phyloP scores from a whole-genome alignment of 805 yeast species.

The Kuraishia ogatae region DNA sequence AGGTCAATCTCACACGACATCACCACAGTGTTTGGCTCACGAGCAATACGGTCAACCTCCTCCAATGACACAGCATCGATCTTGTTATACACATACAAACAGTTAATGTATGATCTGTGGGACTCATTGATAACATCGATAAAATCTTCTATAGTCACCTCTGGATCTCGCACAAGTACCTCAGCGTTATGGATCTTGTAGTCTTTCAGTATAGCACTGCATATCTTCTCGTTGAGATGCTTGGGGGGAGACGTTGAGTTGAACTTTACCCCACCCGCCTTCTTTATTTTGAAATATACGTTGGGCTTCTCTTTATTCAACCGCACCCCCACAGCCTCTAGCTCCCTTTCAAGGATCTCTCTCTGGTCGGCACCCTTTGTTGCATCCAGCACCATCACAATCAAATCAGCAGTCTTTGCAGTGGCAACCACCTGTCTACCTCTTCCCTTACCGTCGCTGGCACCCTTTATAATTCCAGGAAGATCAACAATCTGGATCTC shows the following conservation, averaged over 20 bases:
- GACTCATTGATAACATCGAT: slow-evolving; percentile 85
- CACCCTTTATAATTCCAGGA: slow-evolving; percentile 96
- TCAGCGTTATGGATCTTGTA: slow-evolving; percentile 91
- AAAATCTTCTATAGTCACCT: slow-evolving; percentile 85
- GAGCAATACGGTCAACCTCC: slow-evolving; percentile 86
- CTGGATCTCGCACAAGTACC: slow-evolving; percentile 81
- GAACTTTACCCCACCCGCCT: slow-evolving; percentile 87
- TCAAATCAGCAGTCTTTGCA: slow-evolving; percentile 88
- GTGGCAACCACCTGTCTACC: slow-evolving; percentile 96
- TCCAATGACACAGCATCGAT: slow-evolving; percentile 92
- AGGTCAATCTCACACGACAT: slow-evolving; percentile 86
- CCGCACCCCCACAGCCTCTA: slow-evolving; percentile 91
- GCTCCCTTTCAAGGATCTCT: slow-evolving; percentile 74
- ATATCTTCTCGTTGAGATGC: slow-evolving; percentile 71
- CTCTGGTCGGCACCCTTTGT: slow-evolving; percentile 91
- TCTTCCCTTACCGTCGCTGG: slow-evolving; percentile 94
- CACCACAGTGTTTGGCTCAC: slow-evolving; percentile 88
- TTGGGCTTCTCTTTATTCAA: slow-evolving; percentile 77
- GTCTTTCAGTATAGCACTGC: slow-evolving; percentile 70
- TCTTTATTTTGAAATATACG: slow-evolving; percentile 68
- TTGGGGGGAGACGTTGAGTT: slow-evolving; percentile 78
- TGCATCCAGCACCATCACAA: slow-evolving; percentile 91
- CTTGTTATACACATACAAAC: slow-evolving; percentile 91
- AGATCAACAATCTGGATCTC: slow-evolving; percentile 95
- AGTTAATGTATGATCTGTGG: slow-evolving; percentile 82